Percentiles rank a stretch among this genome's conserved stretches.
Conservation (phyloP, 352 stramenopile genomes). For the Thalassiosira livingstoniorum region DNA sequence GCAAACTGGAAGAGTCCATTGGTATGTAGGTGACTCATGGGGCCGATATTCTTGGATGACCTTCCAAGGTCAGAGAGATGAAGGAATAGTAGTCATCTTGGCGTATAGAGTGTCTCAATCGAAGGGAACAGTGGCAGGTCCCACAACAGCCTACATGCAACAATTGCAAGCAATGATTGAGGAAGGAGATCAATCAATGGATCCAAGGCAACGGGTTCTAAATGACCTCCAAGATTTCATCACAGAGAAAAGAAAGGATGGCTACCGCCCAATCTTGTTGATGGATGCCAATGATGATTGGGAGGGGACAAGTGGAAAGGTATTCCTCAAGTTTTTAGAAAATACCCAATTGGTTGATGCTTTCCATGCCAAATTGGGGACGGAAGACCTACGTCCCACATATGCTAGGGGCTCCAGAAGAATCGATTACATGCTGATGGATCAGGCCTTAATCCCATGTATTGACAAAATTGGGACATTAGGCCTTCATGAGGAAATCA, state of each 20-base stretch:
- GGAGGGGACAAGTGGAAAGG: neutral
- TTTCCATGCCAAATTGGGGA: constrained; percentile 11
- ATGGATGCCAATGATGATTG: constrained; percentile 36
- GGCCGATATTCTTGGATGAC: constrained; percentile 15
- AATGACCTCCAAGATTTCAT: neutral
- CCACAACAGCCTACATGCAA: constrained; percentile 11
- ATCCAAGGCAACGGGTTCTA: neutral
- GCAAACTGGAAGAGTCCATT: neutral
- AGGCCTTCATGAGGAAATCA: constrained; percentile 4
- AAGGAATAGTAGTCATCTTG: constrained; percentile 15
- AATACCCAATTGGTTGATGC: neutral
- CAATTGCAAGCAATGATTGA: constrained; percentile 3
- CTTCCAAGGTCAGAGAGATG: constrained; percentile 4
- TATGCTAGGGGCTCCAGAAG: constrained; percentile 1
- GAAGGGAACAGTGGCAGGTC: neutral
- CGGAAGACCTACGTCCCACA: neutral
- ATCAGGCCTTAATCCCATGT: neutral
- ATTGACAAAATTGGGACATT: constrained; percentile 5
- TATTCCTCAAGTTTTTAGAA: neutral
- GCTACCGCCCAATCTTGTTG: constrained; percentile 10
- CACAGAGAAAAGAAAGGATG: neutral
- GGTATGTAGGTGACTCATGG: neutral
- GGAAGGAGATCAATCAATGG: neutral
- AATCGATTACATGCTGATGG: constrained; percentile 13
- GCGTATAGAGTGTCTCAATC: constrained; percentile 30